phyloP scores from a whole-genome alignment of 176 grass and related monocot genomes.

The Eragrostis curvula region DNA sequence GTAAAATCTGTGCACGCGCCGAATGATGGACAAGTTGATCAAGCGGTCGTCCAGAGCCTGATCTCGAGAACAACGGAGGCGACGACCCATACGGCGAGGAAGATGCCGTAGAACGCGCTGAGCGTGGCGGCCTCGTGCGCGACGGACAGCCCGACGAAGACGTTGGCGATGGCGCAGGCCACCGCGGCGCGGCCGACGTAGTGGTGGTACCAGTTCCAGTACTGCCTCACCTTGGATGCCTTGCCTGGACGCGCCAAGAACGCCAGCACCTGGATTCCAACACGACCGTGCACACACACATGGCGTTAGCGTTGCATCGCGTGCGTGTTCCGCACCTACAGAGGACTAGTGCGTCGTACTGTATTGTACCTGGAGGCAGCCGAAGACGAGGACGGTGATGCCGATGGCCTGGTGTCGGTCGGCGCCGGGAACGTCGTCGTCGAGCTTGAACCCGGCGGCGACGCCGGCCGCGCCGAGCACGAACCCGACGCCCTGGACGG shows the following conservation, averaged over 20 bases:
- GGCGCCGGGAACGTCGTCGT: constrained; percentile 42
- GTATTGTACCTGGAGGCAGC: constrained; percentile 50
- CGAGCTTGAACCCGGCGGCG: constrained; percentile 56
- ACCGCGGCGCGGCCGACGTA: constrained; percentile 54
- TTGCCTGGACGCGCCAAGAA: constrained; percentile 64
- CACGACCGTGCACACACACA: too few relatives aligned
- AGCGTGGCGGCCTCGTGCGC: constrained; percentile 33
- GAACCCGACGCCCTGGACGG: constrained; percentile 69
- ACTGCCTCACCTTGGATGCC: constrained; percentile 57
- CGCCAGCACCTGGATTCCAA: constrained; percentile 41
- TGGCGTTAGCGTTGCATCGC: too few relatives aligned
- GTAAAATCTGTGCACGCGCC: background rate
- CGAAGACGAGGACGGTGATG: constrained; percentile 49
- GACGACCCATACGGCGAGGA: constrained; percentile 45
- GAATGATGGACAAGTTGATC: background rate
- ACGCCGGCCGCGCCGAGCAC: constrained; percentile 52
- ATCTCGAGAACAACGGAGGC: constrained; percentile 43
- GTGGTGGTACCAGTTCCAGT: constrained; percentile 81
- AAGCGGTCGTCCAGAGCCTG: constrained; percentile 40
- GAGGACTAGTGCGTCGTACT: too few relatives aligned
- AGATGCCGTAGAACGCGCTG: constrained; percentile 37
- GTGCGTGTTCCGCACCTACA: too few relatives aligned
- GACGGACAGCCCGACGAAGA: constrained; percentile 58
- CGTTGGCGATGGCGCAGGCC: constrained; percentile 44
- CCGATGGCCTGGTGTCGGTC: constrained; percentile 56